Evolutionary conservation across 1,284 basidiomycete species (phyloP).

Genomic region (Stygiomarasmius scandens): DNA sequence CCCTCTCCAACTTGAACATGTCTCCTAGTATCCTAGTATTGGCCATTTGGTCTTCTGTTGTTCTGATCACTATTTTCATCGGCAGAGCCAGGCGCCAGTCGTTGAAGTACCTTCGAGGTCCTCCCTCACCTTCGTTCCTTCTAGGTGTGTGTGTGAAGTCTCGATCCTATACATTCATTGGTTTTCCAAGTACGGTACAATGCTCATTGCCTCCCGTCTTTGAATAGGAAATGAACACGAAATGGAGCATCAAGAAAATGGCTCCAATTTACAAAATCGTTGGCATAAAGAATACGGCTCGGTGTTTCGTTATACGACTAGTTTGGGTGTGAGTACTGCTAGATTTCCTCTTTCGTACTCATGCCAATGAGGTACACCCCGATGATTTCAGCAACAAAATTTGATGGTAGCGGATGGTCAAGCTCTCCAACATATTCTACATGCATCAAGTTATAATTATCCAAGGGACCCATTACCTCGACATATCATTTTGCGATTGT

Average conservation of each 20-base stretch:
- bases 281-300: conserved; percentile 31
- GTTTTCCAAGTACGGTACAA: not conserved
- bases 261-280: conserved; percentile 28
- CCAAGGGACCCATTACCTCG: conserved; percentile 1
- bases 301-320: conserved; percentile 24
- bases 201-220: too few species aligned
- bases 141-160: conserved; percentile 10
- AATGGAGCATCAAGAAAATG: conserved; percentile 28
- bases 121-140: conserved; percentile 9
- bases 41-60: too few species aligned
- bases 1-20: too few species aligned
- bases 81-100: too few species aligned
- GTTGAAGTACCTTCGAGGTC: too few species aligned
- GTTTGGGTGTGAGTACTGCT: conserved; percentile 25
- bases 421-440: conserved; percentile 9
- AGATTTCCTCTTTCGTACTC: too few species aligned
- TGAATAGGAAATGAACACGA: conserved; percentile 24
- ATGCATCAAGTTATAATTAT: conserved; percentile 7
- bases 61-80: too few species aligned
- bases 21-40: too few species aligned
- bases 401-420: conserved; percentile 6
- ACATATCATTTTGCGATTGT: not conserved
- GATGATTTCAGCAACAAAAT: conserved; percentile 1
- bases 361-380: too few species aligned
- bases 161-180: not conserved